A percentile compares a stretch with the other conserved stretches of the same genome.
Conservation (phyloP, 2,329 filamentous ascomycete genomes). For the Teratosphaeria zuluensis region DNA sequence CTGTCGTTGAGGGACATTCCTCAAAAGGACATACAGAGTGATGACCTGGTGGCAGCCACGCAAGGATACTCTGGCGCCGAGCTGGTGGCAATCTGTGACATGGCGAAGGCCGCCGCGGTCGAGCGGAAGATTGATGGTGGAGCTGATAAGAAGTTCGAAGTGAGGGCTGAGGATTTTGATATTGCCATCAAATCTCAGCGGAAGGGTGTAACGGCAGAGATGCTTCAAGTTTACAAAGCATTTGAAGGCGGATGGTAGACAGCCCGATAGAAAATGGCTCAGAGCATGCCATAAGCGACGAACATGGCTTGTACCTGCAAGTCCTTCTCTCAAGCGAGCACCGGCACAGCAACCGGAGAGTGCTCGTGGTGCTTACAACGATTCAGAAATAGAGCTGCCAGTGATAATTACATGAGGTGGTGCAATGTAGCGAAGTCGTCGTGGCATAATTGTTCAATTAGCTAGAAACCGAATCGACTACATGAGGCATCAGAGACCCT, state of each 20-base stretch:
- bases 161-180: constrained; percentile 32
- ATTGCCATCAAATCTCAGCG: constrained; percentile 34
- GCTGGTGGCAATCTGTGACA: constrained; percentile 50
- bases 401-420: too few species aligned
- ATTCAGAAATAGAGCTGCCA: not conserved
- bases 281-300: not conserved
- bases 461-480: not conserved
- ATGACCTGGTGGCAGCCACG: constrained; percentile 51
- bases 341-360: not conserved
- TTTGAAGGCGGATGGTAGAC: constrained; percentile 25
- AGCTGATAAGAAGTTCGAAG: constrained; percentile 27
- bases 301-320: not conserved
- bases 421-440: not conserved
- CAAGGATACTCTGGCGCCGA: constrained; percentile 83
- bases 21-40: constrained; percentile 57
- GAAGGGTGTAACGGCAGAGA: constrained; percentile 49
- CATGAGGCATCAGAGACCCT: too few species aligned
- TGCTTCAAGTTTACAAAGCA: constrained; percentile 49
- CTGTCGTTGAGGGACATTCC: constrained; percentile 56
- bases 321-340: too few species aligned
- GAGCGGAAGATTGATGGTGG: constrained; percentile 32
- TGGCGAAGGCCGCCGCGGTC: constrained; percentile 26
- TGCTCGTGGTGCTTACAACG: not conserved
- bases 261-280: not conserved
- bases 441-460: not conserved